A percentile compares a stretch with the other conserved stretches of the same genome.
These are phyloP conservation scores for Ceratocystis alfenasii DNA, from an alignment of 2,329 filamentous ascomycete genomes.

Conservation along the genomic window DNA sequence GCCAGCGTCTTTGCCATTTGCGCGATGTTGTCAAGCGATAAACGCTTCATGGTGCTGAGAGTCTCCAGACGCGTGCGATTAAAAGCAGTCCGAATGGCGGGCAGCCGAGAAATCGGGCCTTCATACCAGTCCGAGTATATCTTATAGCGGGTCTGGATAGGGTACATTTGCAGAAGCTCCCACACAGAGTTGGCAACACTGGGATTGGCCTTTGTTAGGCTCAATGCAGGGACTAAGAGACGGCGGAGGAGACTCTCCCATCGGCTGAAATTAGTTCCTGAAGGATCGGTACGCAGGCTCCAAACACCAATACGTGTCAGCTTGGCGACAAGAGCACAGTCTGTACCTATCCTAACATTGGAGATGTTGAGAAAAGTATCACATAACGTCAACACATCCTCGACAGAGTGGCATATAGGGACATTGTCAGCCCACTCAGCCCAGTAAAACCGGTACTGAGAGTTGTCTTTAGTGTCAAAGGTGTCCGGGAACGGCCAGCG, in stretches of 20 bases:
- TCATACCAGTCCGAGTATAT: slow-evolving; percentile 92
- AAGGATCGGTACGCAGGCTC: slow-evolving; percentile 59
- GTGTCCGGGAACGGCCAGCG: slow-evolving; percentile 78
- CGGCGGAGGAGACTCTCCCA: slow-evolving; percentile 80
- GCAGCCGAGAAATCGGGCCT: slow-evolving; percentile 61
- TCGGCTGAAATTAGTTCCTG: slow-evolving; percentile 56
- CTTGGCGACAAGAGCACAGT: slow-evolving; percentile 65
- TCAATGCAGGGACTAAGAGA: slow-evolving; percentile 76
- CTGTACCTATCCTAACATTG: slow-evolving; percentile 80
- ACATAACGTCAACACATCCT: slow-evolving; percentile 82
- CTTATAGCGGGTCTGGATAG: slow-evolving; percentile 63
- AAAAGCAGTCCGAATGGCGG: slow-evolving; percentile 69
- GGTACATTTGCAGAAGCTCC: slow-evolving; percentile 66
- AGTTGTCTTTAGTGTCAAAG: slow-evolving; percentile 59
- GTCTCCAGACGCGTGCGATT: slow-evolving; percentile 66
- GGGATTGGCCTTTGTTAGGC: slow-evolving; percentile 73
- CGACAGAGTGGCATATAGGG: slow-evolving; percentile 77
- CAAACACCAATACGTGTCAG: slow-evolving; percentile 72
- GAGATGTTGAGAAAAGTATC: slow-evolving; percentile 73
- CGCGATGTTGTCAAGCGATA: slow-evolving; percentile 75
- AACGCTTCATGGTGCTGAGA: slow-evolving; percentile 71
- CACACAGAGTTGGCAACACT: slow-evolving; percentile 78
- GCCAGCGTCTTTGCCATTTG: slow-evolving; percentile 80
- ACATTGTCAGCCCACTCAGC: slow-evolving; percentile 94
- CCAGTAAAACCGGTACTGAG: slow-evolving; percentile 90